A percentile compares a stretch with the other conserved stretches of the same genome.
These are phyloP conservation scores for Penicillium sp. DNA, from an alignment of 2,329 filamentous ascomycete genomes.

Conservation along the genomic window DNA sequence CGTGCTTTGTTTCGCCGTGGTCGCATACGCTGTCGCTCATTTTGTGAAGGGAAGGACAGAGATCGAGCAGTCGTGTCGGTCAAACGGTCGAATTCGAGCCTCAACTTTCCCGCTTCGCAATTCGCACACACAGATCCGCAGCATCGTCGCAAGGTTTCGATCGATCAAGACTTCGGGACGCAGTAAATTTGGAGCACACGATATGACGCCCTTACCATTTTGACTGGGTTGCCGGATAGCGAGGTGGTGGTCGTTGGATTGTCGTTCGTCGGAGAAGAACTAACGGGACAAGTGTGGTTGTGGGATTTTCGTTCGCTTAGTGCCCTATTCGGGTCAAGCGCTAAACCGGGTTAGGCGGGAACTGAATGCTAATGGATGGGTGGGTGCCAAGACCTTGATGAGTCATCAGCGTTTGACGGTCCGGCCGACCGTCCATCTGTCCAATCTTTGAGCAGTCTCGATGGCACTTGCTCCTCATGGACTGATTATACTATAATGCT, in stretches of 20 bases:
- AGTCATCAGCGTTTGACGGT: conserved; percentile 14
- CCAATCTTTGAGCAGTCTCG: no score
- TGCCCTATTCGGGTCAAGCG: conserved; percentile 29
- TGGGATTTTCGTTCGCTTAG: conserved; percentile 44
- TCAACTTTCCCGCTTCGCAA: conserved; percentile 12
- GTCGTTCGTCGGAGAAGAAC: conserved; percentile 36
- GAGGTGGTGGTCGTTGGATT: conserved; percentile 37
- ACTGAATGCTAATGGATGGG: no score
- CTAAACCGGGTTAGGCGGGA: conserved; percentile 25
- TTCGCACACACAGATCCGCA: conserved; percentile 11
- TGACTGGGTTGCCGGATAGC: conserved; percentile 44
- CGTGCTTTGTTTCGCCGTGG: background rate
- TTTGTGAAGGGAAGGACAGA: no score
- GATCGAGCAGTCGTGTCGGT: conserved; percentile 9
- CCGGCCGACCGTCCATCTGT: background rate
- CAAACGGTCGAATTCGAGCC: conserved; percentile 16
- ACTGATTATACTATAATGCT: no score
- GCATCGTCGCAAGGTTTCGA: conserved; percentile 16
- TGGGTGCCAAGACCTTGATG: conserved; percentile 16
- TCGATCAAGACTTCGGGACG: conserved; percentile 18
- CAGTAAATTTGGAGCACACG: conserved; percentile 16
- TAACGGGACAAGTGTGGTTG: conserved; percentile 33
- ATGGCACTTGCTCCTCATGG: no score
- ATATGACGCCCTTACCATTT: conserved; percentile 39
- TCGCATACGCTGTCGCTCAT: no score